phyloP scores from a whole-genome alignment of 148 eudicot species.

The Cornus kousa region DNA sequence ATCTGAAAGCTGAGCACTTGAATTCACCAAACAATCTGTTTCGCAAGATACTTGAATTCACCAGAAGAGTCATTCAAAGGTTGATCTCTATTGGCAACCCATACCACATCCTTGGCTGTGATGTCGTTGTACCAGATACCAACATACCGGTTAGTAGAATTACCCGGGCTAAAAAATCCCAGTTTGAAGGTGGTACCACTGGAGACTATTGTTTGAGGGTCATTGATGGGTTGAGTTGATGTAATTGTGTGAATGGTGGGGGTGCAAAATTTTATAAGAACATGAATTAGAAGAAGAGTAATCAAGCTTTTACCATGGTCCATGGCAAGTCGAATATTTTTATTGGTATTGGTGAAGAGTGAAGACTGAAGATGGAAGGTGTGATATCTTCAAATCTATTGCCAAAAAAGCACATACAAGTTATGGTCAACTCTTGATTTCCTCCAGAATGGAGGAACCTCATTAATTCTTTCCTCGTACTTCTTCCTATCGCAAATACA shows the following conservation, averaged over 20 bases:
- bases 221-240: conserved; percentile 16
- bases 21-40: conserved; percentile 32
- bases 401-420: too few species aligned
- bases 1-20: conserved; percentile 20
- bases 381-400: too few species aligned
- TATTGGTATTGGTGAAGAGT: too few species aligned
- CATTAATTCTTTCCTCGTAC: too few species aligned
- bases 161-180: conserved; percentile 44
- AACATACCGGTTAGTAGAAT: conserved; percentile 35
- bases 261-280: background rate
- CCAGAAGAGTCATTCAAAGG: conserved; percentile 46
- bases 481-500: too few species aligned
- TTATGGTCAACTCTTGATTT: too few species aligned
- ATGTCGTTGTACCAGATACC: conserved; percentile 44
- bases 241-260: conserved; percentile 22
- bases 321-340: too few species aligned
- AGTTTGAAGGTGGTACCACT: conserved; percentile 26
- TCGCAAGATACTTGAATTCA: conserved; percentile 14
- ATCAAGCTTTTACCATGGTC: too few species aligned
- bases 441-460: too few species aligned
- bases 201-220: conserved; percentile 35
- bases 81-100: conserved; percentile 39
- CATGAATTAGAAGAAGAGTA: background rate
- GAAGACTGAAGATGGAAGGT: too few species aligned
- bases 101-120: conserved; percentile 17